Evolutionary conservation across 1,284 basidiomycete species (phyloP).

Genomic region (Heterobasidion annosum): DNA sequence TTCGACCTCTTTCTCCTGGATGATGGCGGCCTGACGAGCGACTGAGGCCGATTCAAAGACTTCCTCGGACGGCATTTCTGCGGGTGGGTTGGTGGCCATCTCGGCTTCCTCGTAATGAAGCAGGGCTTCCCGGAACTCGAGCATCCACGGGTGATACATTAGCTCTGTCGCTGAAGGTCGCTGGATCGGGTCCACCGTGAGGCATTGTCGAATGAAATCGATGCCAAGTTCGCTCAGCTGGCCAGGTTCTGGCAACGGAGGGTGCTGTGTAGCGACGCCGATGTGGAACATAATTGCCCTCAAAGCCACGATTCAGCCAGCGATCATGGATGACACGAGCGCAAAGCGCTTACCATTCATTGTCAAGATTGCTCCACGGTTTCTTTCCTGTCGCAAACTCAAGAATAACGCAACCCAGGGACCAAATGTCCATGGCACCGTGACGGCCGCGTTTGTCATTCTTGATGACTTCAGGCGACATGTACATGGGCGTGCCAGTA

Average conservation of each 20-base stretch:
- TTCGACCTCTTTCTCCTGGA: conserved; percentile 55
- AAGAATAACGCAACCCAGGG: conserved; percentile 91
- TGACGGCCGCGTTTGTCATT: conserved; percentile 78
- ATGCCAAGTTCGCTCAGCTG: conserved; percentile 90
- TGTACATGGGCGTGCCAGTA: conserved; percentile 99
- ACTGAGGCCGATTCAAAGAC: conserved; percentile 42
- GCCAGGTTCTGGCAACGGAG: conserved; percentile 85
- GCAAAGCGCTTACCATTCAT: conserved; percentile 75
- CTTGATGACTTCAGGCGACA: conserved; percentile 99
- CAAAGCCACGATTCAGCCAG: conserved; percentile 2
- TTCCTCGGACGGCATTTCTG: conserved; percentile 35
- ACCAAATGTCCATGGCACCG: conserved; percentile 99
- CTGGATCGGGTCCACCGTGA: conserved; percentile 81
- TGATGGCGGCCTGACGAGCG: conserved; percentile 44
- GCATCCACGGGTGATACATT: conserved; percentile 88
- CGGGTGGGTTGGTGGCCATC: conserved; percentile 39
- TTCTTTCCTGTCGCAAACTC: conserved; percentile 96
- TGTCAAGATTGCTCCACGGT: conserved; percentile 98
- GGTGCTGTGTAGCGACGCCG: conserved; percentile 94
- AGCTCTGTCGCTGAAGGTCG: conserved; percentile 85
- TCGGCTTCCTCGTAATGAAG: conserved; percentile 60
- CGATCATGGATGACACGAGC: not conserved
- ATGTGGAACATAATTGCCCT: conserved; percentile 99
- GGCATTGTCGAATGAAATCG: conserved; percentile 88
- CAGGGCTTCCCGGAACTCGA: conserved; percentile 65